Evolutionary conservation across 176 grass and related monocot species (phyloP).

Genomic region (Phoenix dactylifera): DNA sequence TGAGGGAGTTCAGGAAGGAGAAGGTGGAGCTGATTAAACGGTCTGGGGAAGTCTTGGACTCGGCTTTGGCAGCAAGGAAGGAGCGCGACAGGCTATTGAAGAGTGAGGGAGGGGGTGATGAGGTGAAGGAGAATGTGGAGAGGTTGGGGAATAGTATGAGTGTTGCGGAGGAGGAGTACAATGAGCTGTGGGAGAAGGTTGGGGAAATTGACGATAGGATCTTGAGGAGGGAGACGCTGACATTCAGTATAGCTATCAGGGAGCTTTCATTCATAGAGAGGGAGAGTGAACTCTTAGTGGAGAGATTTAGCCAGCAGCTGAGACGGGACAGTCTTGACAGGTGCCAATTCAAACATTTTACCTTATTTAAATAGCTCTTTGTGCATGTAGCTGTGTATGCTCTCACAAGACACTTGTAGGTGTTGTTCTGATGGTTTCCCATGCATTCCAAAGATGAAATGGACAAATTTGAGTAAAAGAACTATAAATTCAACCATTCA

Average conservation of each 20-base stretch:
- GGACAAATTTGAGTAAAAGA: no score
- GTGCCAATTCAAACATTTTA: not conserved
- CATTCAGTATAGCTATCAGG: constrained; percentile 19
- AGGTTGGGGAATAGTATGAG: constrained; percentile 11
- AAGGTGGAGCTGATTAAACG: constrained; percentile 8
- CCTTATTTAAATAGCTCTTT: no score
- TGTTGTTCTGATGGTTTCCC: no score
- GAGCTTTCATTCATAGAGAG: constrained; percentile 24
- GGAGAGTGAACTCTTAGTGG: constrained; percentile 24
- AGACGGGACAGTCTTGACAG: constrained; percentile 4
- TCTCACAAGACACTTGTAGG: no score
- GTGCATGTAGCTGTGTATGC: no score
- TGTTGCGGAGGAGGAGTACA: constrained; percentile 16
- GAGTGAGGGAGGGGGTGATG: not conserved
- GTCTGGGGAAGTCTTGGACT: constrained; percentile 3
- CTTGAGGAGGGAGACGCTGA: constrained; percentile 18
- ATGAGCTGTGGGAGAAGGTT: constrained; percentile 15
- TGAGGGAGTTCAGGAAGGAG: constrained; percentile 12
- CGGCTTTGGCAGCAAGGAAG: constrained; percentile 14
- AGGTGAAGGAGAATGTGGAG: constrained; percentile 4
- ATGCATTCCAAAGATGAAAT: no score
- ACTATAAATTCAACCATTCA: no score
- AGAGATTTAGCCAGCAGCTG: constrained; percentile 10
- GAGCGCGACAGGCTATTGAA: constrained; percentile 8
- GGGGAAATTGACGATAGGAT: constrained; percentile 17